phyloP scores from a whole-genome alignment of 2,329 filamentous ascomycete species.

The Fusarium sp. region DNA sequence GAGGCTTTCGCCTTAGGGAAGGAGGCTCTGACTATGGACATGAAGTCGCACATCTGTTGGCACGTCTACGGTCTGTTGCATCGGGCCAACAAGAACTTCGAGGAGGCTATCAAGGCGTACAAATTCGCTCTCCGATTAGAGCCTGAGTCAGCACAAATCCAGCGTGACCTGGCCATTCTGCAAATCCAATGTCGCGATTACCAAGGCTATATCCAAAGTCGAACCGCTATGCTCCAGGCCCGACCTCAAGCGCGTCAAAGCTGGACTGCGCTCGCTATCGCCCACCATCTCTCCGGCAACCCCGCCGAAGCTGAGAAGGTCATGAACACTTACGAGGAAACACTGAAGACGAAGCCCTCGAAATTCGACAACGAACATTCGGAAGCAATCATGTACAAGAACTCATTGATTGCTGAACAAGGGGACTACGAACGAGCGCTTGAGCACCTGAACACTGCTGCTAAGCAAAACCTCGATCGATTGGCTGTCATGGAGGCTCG shows the following conservation, averaged over 20 bases:
- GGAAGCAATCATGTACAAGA: slow-evolving; percentile 95
- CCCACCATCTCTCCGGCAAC: slow-evolving; percentile 90
- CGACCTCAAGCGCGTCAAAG: slow-evolving; percentile 86
- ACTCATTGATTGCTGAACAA: slow-evolving; percentile 89
- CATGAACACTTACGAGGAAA: slow-evolving; percentile 91
- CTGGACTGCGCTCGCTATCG: slow-evolving; percentile 97
- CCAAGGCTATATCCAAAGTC: slow-evolving; percentile 89
- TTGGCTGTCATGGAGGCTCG: slow-evolving; percentile 86
- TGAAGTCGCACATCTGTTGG: slow-evolving; percentile 99
- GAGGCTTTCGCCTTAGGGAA: slow-evolving; percentile 96
- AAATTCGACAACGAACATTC: slow-evolving; percentile 90
- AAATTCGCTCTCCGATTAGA: slow-evolving; percentile 94
- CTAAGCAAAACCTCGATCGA: slow-evolving; percentile 84
- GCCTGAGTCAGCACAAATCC: slow-evolving; percentile 93
- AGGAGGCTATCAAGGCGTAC: slow-evolving; percentile 99
- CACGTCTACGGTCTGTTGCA: slow-evolving; percentile 97
- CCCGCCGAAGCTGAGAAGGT: slow-evolving; percentile 89
- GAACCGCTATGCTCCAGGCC: slow-evolving; percentile 86
- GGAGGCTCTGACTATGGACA: slow-evolving; percentile 90
- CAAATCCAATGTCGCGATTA: slow-evolving; percentile 98
- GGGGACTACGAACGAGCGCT: slow-evolving; percentile 86
- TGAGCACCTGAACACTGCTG: slow-evolving; percentile 83
- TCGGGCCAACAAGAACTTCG: slow-evolving; percentile 94
- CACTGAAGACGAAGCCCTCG: slow-evolving; percentile 82
- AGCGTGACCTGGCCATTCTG: slow-evolving; percentile 90